A percentile compares a stretch with the other conserved stretches of the same genome.
Conservation (phyloP, 805 yeast genomes). For the Candida ficus region DNA sequence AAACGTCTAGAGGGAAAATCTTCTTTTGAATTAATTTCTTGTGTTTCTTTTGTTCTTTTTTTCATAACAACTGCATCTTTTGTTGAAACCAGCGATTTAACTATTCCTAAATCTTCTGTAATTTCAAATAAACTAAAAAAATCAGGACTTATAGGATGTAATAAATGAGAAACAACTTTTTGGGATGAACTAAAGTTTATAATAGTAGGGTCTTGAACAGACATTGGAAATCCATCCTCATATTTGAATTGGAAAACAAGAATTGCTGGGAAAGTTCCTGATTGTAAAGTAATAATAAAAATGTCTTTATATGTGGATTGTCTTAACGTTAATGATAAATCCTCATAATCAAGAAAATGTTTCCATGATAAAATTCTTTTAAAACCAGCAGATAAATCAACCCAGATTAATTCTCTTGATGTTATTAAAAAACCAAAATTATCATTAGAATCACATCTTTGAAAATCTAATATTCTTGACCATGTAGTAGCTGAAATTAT, state of each 20-base stretch:
- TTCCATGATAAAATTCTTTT: conserved; percentile 63
- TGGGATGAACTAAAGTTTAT: too few relatives aligned
- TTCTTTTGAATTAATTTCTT: not conserved
- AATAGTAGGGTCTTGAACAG: conserved; percentile 33
- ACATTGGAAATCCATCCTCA: conserved; percentile 30
- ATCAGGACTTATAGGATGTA: conserved; percentile 6
- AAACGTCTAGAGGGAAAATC: too few relatives aligned
- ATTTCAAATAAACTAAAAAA: conserved; percentile 2
- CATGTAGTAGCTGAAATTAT: conserved; percentile 25
- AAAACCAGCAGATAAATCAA: conserved; percentile 33
- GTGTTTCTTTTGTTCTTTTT: not conserved
- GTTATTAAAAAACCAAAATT: conserved; percentile 52
- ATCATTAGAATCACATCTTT: conserved; percentile 24
- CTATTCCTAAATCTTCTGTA: conserved; percentile 4
- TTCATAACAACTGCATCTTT: not conserved
- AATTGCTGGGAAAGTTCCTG: conserved; percentile 28
- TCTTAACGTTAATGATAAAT: conserved; percentile 44
- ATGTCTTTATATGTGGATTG: conserved; percentile 23
- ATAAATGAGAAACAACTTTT: too few relatives aligned
- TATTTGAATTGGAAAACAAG: conserved; percentile 32
- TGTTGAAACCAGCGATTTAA: conserved; percentile 9
- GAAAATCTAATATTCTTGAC: conserved; percentile 37
- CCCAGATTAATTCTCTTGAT: conserved; percentile 57
- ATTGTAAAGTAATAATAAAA: conserved; percentile 23
- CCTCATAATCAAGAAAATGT: conserved; percentile 54